phyloP scores from a whole-genome alignment of 164 flowering plant genomes.

The Macadamia tetraphylla region DNA sequence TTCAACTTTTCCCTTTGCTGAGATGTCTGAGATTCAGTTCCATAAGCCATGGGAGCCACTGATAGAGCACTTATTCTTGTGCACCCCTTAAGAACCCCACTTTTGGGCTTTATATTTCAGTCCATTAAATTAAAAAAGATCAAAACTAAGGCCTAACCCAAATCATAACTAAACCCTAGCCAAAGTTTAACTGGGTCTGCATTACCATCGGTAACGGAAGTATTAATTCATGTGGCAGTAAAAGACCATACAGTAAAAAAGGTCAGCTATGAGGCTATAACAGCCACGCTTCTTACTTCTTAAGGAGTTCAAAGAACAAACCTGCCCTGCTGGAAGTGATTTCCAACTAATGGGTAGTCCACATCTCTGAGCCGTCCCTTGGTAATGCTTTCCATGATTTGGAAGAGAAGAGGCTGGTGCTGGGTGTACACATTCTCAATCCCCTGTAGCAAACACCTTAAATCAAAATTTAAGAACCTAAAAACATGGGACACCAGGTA shows the following conservation, averaged over 20 bases:
- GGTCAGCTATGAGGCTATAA: neutral
- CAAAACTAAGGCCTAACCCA: too few relatives aligned
- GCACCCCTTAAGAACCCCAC: too few relatives aligned
- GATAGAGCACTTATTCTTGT: too few relatives aligned
- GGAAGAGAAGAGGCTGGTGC: constrained; percentile 92
- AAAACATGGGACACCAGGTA: neutral
- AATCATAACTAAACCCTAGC: too few relatives aligned
- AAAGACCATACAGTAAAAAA: neutral
- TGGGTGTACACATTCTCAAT: constrained; percentile 98
- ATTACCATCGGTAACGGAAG: neutral
- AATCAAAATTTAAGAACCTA: constrained; percentile 6
- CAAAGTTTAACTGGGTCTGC: too few relatives aligned
- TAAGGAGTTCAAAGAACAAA: constrained; percentile 23
- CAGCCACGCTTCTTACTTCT: neutral
- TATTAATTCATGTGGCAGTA: neutral
- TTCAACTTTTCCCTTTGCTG: too few relatives aligned
- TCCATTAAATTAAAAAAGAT: too few relatives aligned
- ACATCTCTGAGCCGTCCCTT: constrained; percentile 90
- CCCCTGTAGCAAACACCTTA: constrained; percentile 46
- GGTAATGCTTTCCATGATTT: constrained; percentile 86
- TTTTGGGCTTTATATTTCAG: too few relatives aligned
- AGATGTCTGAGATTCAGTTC: too few relatives aligned
- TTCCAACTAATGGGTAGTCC: constrained; percentile 88
- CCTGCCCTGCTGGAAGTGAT: constrained; percentile 96
- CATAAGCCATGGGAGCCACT: too few relatives aligned